phyloP scores from a whole-genome alignment of 2,329 filamentous ascomycete genomes.

The Chaetomiaceae sp. region DNA sequence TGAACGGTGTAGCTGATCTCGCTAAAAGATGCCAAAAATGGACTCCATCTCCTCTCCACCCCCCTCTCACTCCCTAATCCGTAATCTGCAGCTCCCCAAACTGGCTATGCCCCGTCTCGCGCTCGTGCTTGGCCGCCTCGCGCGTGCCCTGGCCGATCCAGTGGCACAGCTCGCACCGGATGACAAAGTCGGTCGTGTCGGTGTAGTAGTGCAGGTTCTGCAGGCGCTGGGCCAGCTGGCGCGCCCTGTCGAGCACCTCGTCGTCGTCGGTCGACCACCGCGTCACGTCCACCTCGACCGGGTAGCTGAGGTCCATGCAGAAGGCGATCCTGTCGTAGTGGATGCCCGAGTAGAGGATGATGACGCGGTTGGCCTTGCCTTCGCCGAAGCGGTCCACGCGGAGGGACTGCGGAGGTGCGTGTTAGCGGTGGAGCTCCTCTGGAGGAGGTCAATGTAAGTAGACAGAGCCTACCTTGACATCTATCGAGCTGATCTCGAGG shows the following conservation, averaged over 20 bases:
- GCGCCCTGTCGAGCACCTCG: conserved; percentile 67
- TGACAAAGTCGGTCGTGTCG: conserved; percentile 73
- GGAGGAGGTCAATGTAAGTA: background rate
- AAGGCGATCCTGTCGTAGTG: conserved; percentile 90
- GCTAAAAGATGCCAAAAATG: too few species aligned
- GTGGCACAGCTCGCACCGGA: conserved; percentile 71
- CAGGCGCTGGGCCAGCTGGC: conserved; percentile 60
- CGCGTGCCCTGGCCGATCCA: conserved; percentile 63
- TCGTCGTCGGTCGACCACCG: conserved; percentile 50
- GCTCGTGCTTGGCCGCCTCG: conserved; percentile 53
- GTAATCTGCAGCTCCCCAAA: conserved; percentile 35
- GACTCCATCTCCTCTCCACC: background rate
- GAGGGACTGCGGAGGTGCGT: conserved; percentile 22
- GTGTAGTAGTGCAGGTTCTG: conserved; percentile 76
- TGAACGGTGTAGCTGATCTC: too few species aligned
- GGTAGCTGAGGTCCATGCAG: conserved; percentile 52
- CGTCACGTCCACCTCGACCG: conserved; percentile 69
- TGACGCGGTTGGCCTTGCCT: conserved; percentile 61
- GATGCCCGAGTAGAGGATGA: conserved; percentile 86
- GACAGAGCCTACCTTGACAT: conserved; percentile 53
- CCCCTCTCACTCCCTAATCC: background rate
- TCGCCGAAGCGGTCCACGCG: conserved; percentile 73
- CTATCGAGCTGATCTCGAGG: conserved; percentile 78
- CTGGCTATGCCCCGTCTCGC: conserved; percentile 53
- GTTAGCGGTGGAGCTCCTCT: background rate